These are phyloP conservation scores for Colletotrichum sp. DNA, from an alignment of 2,329 filamentous ascomycete species.

Conservation along the genomic window DNA sequence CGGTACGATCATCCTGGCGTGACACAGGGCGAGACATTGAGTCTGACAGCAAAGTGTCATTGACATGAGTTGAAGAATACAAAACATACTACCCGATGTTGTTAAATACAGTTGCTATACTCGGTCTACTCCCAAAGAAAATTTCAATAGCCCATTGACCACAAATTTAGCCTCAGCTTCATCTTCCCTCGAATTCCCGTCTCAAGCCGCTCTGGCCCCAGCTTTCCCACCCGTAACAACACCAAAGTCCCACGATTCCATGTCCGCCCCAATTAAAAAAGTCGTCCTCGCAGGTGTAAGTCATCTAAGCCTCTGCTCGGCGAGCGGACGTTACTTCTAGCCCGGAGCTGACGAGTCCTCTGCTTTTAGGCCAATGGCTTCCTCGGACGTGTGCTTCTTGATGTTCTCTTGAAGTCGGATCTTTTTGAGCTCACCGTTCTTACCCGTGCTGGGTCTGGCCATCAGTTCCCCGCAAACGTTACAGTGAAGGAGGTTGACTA, in stretches of 20 bases:
- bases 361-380: conserved; percentile 34
- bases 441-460: conserved; percentile 44
- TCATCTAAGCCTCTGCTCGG: not conserved
- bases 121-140: not conserved
- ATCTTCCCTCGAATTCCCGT: not conserved
- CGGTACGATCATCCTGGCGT: not conserved
- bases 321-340: not conserved
- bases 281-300: conserved; percentile 9
- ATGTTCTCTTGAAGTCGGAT: conserved; percentile 33
- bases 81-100: not conserved
- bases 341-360: not conserved
- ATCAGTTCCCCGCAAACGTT: conserved; percentile 35
- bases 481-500: conserved; percentile 42
- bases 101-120: not conserved
- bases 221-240: not conserved
- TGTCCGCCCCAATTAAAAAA: not conserved
- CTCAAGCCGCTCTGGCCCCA: not conserved
- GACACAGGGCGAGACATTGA: not conserved
- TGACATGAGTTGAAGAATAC: not conserved
- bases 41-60: not conserved
- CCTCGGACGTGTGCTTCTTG: conserved; percentile 33
- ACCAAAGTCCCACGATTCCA: not conserved
- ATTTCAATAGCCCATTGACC: not conserved
- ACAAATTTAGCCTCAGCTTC: not conserved
- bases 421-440: conserved; percentile 41